Evolutionary conservation across 768 basidiomycete species (phyloP).

Genomic region (Pulveroboletus sp.): DNA sequence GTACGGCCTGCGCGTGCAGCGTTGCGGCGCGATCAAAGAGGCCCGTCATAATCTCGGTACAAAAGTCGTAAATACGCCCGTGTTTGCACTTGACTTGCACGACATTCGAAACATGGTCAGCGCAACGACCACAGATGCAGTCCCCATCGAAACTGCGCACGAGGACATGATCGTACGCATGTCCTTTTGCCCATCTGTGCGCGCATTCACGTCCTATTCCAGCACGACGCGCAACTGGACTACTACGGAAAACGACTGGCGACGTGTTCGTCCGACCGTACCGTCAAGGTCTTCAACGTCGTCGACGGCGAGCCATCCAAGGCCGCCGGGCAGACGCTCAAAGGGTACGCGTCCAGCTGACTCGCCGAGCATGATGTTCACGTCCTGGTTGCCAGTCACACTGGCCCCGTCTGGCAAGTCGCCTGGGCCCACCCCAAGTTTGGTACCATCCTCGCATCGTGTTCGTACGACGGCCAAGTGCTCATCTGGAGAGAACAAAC

Average conservation of each 20-base stretch:
- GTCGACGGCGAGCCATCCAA: constrained; percentile 80
- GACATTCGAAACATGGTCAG: constrained; percentile 21
- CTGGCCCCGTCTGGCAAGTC: constrained; percentile 97
- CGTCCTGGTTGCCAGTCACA: constrained; percentile 57
- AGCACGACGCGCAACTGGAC: constrained; percentile 98
- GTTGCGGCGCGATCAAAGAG: constrained; percentile 44
- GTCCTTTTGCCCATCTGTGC: background rate
- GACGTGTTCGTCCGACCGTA: constrained; percentile 94
- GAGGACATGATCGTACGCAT: constrained; percentile 92
- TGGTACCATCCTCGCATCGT: constrained; percentile 94
- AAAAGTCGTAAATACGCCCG: no score
- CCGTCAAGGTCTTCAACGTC: constrained; percentile 92
- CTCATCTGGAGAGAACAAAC: constrained; percentile 95
- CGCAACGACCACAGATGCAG: constrained; percentile 58
- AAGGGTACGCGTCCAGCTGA: constrained; percentile 52
- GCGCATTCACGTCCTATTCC: background rate
- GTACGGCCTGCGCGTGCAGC: constrained; percentile 43
- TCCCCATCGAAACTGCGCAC: constrained; percentile 91
- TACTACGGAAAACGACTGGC: constrained; percentile 97
- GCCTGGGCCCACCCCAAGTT: constrained; percentile 99
- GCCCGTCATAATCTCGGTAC: no score
- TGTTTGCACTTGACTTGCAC: no score
- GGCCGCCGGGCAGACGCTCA: constrained; percentile 66
- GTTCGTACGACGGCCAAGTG: constrained; percentile 97
- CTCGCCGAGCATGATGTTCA: background rate